These are phyloP conservation scores for Danielia reshetovae DNA, from an alignment of 805 yeast species.

Conservation along the genomic window DNA sequence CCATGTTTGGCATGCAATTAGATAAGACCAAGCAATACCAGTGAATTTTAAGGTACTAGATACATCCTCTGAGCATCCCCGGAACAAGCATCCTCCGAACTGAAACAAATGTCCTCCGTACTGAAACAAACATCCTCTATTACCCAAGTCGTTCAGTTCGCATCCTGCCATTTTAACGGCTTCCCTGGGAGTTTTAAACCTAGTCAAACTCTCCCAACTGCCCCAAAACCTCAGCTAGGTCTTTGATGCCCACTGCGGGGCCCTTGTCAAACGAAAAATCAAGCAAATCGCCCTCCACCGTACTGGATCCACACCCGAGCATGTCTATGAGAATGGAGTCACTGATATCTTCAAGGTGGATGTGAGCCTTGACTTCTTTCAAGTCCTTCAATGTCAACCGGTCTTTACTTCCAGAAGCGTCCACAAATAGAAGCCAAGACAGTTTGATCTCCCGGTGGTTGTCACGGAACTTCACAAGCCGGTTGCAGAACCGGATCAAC, in stretches of 20 bases:
- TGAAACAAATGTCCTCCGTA: too few species aligned
- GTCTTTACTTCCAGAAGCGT: slow-evolving; percentile 10
- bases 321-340: slow-evolving; percentile 38
- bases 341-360: slow-evolving; percentile 29
- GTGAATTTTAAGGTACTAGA: too few species aligned
- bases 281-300: slow-evolving; percentile 23
- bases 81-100: too few species aligned
- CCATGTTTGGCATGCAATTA: too few species aligned
- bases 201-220: slow-evolving; percentile 35
- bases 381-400: slow-evolving; percentile 27
- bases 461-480: slow-evolving; percentile 32
- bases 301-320: slow-evolving; percentile 34
- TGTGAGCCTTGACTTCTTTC: slow-evolving; percentile 23
- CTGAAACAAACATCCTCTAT: too few species aligned
- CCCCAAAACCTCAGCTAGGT: slow-evolving; percentile 41
- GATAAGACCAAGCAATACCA: too few species aligned
- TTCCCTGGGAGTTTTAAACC: too few species aligned
- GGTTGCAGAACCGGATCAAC: slow-evolving; percentile 23
- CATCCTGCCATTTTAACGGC: too few species aligned
- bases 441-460: slow-evolving; percentile 22
- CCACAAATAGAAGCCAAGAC: slow-evolving; percentile 34
- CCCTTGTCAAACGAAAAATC: slow-evolving; percentile 30
- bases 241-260: slow-evolving; percentile 30
- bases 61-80: too few species aligned
- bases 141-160: too few species aligned